Conservation (phyloP, 73 alveolate genomes). For the Tetrahymena malaccensis region DNA sequence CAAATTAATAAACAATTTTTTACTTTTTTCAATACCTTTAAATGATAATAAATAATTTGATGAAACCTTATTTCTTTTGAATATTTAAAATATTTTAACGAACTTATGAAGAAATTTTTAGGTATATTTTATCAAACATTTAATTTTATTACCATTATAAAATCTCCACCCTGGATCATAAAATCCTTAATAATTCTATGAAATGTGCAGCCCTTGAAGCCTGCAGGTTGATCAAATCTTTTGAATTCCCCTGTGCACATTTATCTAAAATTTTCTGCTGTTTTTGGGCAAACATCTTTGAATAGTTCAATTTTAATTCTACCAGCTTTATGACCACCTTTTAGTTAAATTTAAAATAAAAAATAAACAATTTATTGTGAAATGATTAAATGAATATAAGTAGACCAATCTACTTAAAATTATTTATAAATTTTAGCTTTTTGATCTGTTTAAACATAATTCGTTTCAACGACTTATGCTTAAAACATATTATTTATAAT, state of each 20-base stretch:
- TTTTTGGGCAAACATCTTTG: constrained; percentile 78
- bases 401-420: no score
- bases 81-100: no score
- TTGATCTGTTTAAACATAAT: no score
- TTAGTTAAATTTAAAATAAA: not conserved
- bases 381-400: no score
- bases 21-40: not conserved
- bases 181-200: constrained; percentile 72
- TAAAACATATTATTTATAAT: no score
- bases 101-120: no score
- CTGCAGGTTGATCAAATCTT: constrained; percentile 49
- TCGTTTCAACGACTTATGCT: no score
- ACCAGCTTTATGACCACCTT: constrained; percentile 66
- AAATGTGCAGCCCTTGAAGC: constrained; percentile 77
- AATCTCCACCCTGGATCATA: constrained; percentile 60
- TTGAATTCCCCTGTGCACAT: constrained; percentile 76
- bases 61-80: no score
- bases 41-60: no score
- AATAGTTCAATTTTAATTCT: constrained; percentile 72
- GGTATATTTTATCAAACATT: no score
- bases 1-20: no score
- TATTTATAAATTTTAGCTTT: not conserved
- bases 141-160: not conserved
- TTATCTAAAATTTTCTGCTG: constrained; percentile 86
- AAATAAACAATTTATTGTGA: not conserved